A percentile compares a stretch with the other conserved stretches of the same genome.
phyloP scores from a whole-genome alignment of 202 grass and related monocot genomes.

The Hordeum pubiflorum region DNA sequence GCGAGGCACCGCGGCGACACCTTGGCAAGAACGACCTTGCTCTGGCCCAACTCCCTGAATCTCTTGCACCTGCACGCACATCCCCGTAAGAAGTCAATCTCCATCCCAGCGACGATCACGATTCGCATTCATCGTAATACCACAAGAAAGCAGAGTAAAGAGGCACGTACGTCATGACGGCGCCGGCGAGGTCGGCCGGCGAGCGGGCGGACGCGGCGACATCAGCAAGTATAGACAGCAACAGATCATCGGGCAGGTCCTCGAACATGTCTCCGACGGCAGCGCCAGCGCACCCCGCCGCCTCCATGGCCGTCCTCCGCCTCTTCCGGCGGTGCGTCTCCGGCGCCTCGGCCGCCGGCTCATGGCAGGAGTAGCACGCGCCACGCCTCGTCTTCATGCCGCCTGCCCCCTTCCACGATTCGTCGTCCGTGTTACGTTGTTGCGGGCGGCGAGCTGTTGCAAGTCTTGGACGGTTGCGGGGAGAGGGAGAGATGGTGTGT shows the following conservation, averaged over 20 bases:
- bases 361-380: conserved; percentile 16
- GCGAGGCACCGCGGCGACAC: conserved; percentile 50
- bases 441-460: neutral
- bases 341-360: neutral
- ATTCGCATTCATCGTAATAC: too few species aligned
- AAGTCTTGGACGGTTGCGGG: neutral
- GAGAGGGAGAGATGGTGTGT: neutral
- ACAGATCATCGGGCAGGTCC: conserved; percentile 57
- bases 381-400: conserved; percentile 47
- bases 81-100: neutral
- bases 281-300: neutral
- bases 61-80: conserved; percentile 52
- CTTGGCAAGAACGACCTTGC: conserved; percentile 38
- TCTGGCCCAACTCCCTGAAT: conserved; percentile 42
- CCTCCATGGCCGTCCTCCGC: neutral
- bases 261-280: conserved; percentile 40
- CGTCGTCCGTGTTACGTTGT: neutral
- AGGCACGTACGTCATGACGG: conserved; percentile 55
- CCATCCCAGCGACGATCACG: too few species aligned
- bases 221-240: conserved; percentile 52
- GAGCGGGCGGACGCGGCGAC: conserved; percentile 42
- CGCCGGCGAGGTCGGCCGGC: conserved; percentile 61
- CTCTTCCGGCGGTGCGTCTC: conserved; percentile 28
- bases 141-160: neutral
- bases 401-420: neutral